Evolutionary conservation across 2,329 filamentous ascomycete species (phyloP).

Genomic region (Phialemonium atrogriseum): DNA sequence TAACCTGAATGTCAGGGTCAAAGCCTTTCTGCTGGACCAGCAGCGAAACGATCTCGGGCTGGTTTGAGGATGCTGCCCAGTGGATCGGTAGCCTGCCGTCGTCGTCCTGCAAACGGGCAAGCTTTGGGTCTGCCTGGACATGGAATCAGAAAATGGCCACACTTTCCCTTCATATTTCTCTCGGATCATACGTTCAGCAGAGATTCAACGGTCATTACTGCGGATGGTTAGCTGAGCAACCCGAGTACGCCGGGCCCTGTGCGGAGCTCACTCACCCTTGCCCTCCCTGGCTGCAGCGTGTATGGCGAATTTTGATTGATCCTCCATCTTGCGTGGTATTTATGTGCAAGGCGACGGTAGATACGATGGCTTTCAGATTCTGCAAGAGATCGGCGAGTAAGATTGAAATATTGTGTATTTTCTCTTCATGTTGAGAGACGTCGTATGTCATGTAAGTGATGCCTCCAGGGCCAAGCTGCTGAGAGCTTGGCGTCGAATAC

Average conservation of each 20-base stretch:
- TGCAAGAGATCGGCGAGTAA: neutral
- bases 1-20: slow-evolving; percentile 72
- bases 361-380: neutral
- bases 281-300: slow-evolving; percentile 84
- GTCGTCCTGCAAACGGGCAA: slow-evolving; percentile 64
- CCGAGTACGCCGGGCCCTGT: neutral
- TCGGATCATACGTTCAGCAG: slow-evolving; percentile 52
- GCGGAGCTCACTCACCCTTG: slow-evolving; percentile 50
- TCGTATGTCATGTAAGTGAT: slow-evolving; percentile 20
- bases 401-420: neutral
- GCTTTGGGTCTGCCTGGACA: slow-evolving; percentile 65
- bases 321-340: slow-evolving; percentile 14
- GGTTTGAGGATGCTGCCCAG: slow-evolving; percentile 86
- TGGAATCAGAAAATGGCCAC: neutral
- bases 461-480: slow-evolving; percentile 13
- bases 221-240: slow-evolving; percentile 1
- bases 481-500: neutral
- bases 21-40: slow-evolving; percentile 65
- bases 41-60: slow-evolving; percentile 62
- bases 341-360: too few species aligned
- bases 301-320: slow-evolving; percentile 63
- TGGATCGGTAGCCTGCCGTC: slow-evolving; percentile 88
- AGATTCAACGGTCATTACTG: slow-evolving; percentile 65
- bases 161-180: too few species aligned
- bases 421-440: neutral